These are phyloP conservation scores for Dimargaris xerosporica DNA, from an alignment of 192 early-diverging fungal genomes.

Conservation along the genomic window DNA sequence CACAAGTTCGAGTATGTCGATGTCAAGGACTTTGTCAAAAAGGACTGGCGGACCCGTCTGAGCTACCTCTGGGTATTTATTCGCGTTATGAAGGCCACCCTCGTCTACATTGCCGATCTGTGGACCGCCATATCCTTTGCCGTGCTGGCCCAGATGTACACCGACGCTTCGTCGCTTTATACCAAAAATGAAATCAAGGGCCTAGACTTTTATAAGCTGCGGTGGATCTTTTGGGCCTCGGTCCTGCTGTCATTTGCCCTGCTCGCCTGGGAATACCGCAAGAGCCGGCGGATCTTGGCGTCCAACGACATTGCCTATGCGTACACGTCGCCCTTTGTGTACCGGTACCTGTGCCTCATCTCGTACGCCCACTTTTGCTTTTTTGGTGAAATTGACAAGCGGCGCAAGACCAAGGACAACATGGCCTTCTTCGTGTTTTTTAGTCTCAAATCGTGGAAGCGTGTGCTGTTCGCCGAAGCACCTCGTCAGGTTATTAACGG, in stretches of 20 bases:
- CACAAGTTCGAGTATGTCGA: constrained; percentile 85
- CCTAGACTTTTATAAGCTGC: constrained; percentile 8
- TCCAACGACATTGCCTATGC: constrained; percentile 62
- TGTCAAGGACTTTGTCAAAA: constrained; percentile 50
- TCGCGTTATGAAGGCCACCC: constrained; percentile 48
- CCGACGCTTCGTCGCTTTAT: constrained; percentile 10
- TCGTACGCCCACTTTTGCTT: constrained; percentile 73
- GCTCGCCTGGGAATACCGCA: constrained; percentile 48
- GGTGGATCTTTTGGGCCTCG: constrained; percentile 34
- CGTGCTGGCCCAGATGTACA: constrained; percentile 16
- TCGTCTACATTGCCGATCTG: constrained; percentile 69
- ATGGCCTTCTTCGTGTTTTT: constrained; percentile 80
- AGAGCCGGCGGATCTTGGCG: constrained; percentile 44
- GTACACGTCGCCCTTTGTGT: constrained; percentile 57
- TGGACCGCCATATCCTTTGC: constrained; percentile 53
- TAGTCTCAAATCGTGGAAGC: constrained; percentile 73
- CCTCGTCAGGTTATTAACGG: constrained; percentile 62
- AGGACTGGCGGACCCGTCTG: constrained; percentile 24
- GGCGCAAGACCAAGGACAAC: constrained; percentile 42
- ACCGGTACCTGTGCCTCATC: constrained; percentile 53
- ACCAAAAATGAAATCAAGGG: constrained; percentile 3
- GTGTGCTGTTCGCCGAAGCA: constrained; percentile 63
- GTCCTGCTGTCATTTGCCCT: constrained; percentile 52
- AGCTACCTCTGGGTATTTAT: constrained; percentile 42
- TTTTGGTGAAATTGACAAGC: constrained; percentile 53